A percentile compares a stretch with the other conserved stretches of the same genome.
Evolutionary conservation across 345 rosid species (phyloP).

Genomic region (Lagerstroemia speciosa): DNA sequence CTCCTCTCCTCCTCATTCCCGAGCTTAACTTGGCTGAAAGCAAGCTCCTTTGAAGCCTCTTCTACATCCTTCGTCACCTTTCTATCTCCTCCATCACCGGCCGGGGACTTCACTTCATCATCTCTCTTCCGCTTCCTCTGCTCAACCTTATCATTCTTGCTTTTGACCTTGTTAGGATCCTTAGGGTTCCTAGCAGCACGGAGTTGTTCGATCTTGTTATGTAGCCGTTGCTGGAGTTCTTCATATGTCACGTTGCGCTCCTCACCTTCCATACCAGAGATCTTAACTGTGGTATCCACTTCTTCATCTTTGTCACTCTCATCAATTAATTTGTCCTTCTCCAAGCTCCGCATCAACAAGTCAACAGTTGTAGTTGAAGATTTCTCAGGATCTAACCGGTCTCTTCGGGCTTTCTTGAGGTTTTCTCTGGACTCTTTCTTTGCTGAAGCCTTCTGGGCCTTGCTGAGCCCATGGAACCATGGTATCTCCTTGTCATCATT

Average conservation of each 20-base stretch:
- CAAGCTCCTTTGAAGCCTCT: conserved; percentile 71
- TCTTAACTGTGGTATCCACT: conserved; percentile 25
- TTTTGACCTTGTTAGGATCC: conserved; percentile 18
- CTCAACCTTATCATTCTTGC: conserved; percentile 17
- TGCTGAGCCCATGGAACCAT: conserved; percentile 80
- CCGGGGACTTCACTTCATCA: conserved; percentile 19
- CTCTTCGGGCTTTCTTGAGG: conserved; percentile 72
- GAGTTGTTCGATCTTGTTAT: conserved; percentile 56
- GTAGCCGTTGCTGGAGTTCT: conserved; percentile 67
- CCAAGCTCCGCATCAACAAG: conserved; percentile 53
- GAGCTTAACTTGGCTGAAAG: conserved; percentile 59
- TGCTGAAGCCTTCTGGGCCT: conserved; percentile 49
- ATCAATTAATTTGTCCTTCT: conserved; percentile 37
- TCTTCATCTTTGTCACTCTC: conserved; percentile 38
- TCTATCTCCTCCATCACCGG: conserved; percentile 18
- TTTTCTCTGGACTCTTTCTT: conserved; percentile 60
- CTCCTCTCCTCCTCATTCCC: conserved; percentile 48
- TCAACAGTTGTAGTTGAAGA: conserved; percentile 47
- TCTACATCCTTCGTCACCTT: conserved; percentile 46
- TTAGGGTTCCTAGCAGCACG: conserved; percentile 41
- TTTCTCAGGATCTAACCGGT: conserved; percentile 66
- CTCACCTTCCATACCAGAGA: conserved; percentile 29
- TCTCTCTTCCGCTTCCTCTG: conserved; percentile 60
- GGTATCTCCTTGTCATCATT: conserved; percentile 58
- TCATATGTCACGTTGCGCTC: conserved; percentile 51